Percentiles rank a stretch among this genome's conserved stretches.
Evolutionary conservation across 2,329 filamentous ascomycete species (phyloP).

Genomic region (Alternaria metachromatica): DNA sequence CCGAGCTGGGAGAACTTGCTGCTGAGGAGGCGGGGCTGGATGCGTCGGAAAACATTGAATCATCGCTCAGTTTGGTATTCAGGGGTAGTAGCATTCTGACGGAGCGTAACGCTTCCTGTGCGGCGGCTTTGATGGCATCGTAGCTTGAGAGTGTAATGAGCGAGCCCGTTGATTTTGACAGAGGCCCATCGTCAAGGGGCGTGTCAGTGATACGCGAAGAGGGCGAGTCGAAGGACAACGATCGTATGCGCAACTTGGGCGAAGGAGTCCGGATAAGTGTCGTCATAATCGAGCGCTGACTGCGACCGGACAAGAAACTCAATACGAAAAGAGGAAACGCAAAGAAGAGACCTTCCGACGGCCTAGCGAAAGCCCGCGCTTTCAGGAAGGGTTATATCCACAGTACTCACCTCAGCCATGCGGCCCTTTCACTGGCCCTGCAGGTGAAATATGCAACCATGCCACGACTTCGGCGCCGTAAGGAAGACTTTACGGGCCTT

Average conservation of each 20-base stretch:
- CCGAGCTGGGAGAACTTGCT: constrained; percentile 35
- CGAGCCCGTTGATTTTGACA: constrained; percentile 44
- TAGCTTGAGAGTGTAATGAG: constrained; percentile 30
- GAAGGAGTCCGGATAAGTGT: constrained; percentile 39
- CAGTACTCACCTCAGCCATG: constrained; percentile 10
- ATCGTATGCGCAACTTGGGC: constrained; percentile 46
- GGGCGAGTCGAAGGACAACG: constrained; percentile 46
- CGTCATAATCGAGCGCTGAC: constrained; percentile 23
- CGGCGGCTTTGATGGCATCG: constrained; percentile 26
- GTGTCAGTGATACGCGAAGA: constrained; percentile 37
- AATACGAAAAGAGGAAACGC: not conserved
- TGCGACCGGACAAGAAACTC: not conserved
- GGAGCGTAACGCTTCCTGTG: constrained; percentile 16
- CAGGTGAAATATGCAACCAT: constrained; percentile 33
- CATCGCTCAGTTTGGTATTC: constrained; percentile 43
- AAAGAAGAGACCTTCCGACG: constrained; percentile 14
- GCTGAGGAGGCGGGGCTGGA: constrained; percentile 27
- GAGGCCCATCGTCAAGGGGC: constrained; percentile 43
- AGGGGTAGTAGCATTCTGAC: constrained; percentile 27
- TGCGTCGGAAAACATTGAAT: constrained; percentile 34
- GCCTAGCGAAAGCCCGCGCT: constrained; percentile 3
- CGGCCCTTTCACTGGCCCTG: constrained; percentile 38
- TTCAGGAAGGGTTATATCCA: constrained; percentile 29
- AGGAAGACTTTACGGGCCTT: not conserved
- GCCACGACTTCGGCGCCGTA: constrained; percentile 24